Evolutionary conservation across 805 yeast species (phyloP).

Genomic region (Saccharomycopsis lassenensis): DNA sequence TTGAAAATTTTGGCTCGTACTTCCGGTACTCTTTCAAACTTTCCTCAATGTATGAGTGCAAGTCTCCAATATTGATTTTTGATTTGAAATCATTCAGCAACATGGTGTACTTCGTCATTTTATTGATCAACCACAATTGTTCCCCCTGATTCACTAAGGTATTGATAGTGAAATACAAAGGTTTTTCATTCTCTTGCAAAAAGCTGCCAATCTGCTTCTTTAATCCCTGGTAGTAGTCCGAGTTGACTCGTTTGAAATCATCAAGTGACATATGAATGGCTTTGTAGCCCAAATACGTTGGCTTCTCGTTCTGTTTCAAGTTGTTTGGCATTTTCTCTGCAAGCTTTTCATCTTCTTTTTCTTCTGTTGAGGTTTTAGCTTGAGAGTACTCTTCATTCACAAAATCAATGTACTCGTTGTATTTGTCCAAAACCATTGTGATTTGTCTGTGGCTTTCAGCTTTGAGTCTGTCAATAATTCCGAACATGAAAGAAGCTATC

Average conservation of each 20-base stretch:
- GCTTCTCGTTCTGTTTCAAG: not conserved
- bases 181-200: constrained; percentile 1
- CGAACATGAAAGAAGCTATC: constrained; percentile 11
- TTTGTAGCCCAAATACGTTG: constrained; percentile 1
- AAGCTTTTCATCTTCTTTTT: not conserved
- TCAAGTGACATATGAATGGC: not conserved
- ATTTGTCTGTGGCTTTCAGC: constrained; percentile 4
- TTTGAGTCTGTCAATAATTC: constrained; percentile 7
- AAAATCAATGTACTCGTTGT: not conserved
- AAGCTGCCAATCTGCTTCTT: constrained; percentile 1
- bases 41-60: not conserved
- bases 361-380: not conserved
- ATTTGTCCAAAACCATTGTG: no score
- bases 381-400: not conserved
- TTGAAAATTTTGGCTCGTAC: constrained; percentile 7
- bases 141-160: constrained; percentile 4
- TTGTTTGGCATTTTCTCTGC: not conserved
- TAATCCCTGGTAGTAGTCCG: constrained; percentile 2
- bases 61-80: not conserved
- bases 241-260: not conserved
- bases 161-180: constrained; percentile 8
- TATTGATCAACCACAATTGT: constrained; percentile 10
- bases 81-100: constrained; percentile 4
- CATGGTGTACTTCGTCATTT: constrained; percentile 8
- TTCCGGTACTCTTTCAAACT: not conserved